phyloP scores from a whole-genome alignment of 148 eudicot species.

The Rhododendron henanense region DNA sequence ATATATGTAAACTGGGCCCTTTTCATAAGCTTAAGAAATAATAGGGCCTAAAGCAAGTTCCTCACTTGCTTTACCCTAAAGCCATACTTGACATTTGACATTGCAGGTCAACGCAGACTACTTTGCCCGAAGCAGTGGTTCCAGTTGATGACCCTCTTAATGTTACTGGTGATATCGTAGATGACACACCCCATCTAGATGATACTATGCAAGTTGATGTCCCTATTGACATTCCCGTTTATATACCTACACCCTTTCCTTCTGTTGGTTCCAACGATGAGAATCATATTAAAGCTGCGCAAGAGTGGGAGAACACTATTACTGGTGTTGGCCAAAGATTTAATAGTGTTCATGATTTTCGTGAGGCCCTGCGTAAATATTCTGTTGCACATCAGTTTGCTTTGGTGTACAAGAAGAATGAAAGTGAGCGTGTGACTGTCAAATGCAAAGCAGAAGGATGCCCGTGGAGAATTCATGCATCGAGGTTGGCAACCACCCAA shows the following conservation, averaged over 20 bases:
- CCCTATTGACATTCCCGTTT: conserved; percentile 41
- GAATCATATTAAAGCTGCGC: conserved; percentile 66
- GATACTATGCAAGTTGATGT: conserved; percentile 36
- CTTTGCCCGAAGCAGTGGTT: conserved; percentile 59
- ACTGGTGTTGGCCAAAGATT: conserved; percentile 97
- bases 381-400: conserved; percentile 94
- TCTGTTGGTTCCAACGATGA: conserved; percentile 36
- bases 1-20: not conserved
- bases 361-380: conserved; percentile 81
- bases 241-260: conserved; percentile 27
- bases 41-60: not conserved
- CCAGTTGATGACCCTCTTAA: conserved; percentile 49
- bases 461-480: conserved; percentile 98
- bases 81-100: not conserved
- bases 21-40: not conserved
- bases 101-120: conserved; percentile 87
- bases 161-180: conserved; percentile 40
- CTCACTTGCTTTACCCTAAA: not conserved
- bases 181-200: conserved; percentile 44
- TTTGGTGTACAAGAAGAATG: conserved; percentile 84
- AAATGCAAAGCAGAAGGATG: conserved; percentile 95
- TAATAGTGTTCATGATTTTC: conserved; percentile 78
- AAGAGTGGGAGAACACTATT: conserved; percentile 82
- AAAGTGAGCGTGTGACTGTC: conserved; percentile 94
- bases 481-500: conserved; percentile 87